Conservation (phyloP, 78 protist species). For the Bodo saltans region DNA sequence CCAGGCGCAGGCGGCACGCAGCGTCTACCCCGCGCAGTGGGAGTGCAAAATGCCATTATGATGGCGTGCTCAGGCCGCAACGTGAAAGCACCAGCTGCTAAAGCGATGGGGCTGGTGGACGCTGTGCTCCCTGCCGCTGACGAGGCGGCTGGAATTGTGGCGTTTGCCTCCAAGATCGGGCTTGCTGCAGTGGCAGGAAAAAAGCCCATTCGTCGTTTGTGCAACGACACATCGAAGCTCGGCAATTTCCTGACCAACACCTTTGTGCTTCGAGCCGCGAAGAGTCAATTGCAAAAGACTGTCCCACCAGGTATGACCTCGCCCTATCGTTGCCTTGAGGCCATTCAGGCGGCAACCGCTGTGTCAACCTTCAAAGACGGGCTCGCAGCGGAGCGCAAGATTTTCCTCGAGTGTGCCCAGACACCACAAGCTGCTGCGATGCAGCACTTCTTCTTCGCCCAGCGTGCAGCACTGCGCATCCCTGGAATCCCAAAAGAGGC, state of each 20-base stretch:
- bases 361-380: conserved; percentile 9
- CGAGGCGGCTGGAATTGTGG: conserved; percentile 11
- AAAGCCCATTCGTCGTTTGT: background rate
- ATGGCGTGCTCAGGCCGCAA: background rate
- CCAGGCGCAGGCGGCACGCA: conserved; percentile 65
- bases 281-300: background rate
- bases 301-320: background rate
- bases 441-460: conserved; percentile 40
- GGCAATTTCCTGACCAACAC: background rate
- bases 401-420: background rate
- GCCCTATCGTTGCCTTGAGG: background rate
- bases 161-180: conserved; percentile 13
- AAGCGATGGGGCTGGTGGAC: conserved; percentile 9
- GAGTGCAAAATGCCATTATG: conserved; percentile 19
- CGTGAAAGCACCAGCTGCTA: background rate
- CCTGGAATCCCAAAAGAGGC: conserved; percentile 17
- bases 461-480: conserved; percentile 1
- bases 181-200: background rate
- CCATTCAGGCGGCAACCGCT: background rate
- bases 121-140: background rate
- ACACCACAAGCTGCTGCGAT: conserved; percentile 30
- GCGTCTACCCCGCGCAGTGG: conserved; percentile 48
- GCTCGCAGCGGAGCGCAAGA: background rate
- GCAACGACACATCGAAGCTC: background rate
- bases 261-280: background rate